Evolutionary conservation across 208 protist genomes (phyloP).

Genomic region (Strigomonas culicis): DNA sequence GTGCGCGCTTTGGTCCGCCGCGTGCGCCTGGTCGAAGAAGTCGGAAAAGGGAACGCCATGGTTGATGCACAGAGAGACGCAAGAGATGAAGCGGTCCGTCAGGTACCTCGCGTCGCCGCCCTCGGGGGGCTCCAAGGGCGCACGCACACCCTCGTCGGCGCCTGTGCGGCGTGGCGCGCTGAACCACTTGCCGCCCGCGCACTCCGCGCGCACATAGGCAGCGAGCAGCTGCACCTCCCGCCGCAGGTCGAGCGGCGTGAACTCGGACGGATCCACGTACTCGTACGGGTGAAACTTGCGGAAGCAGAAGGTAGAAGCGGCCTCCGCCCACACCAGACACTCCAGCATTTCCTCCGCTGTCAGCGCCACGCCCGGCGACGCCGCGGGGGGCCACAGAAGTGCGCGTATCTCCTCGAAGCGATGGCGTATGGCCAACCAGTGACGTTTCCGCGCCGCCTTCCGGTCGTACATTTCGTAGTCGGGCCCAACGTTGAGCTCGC

Average conservation of each 20-base stretch:
- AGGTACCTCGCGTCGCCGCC: too few relatives aligned
- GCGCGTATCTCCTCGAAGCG: conserved; percentile 65
- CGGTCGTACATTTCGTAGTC: conserved; percentile 87
- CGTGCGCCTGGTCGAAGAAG: conserved; percentile 23
- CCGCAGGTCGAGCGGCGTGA: conserved; percentile 52
- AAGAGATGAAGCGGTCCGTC: conserved; percentile 52
- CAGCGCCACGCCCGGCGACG: conserved; percentile 16
- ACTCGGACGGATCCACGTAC: conserved; percentile 30
- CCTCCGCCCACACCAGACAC: conserved; percentile 69
- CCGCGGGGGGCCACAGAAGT: conserved; percentile 63
- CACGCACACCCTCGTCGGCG: too few relatives aligned
- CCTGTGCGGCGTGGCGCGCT: too few relatives aligned
- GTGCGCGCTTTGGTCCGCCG: background rate
- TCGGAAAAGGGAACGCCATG: conserved; percentile 50
- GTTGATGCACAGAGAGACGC: conserved; percentile 55
- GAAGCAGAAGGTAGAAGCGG: conserved; percentile 76
- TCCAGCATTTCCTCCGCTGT: conserved; percentile 60
- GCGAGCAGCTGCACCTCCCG: conserved; percentile 62
- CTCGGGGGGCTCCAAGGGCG: too few relatives aligned
- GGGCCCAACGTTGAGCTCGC: conserved; percentile 77
- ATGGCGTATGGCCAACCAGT: conserved; percentile 80
- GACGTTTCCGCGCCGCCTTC: conserved; percentile 53
- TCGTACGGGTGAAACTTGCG: conserved; percentile 67
- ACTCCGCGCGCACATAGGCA: conserved; percentile 9
- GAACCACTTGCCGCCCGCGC: background rate